Conservation (phyloP, 2,329 filamentous ascomycete genomes). For the Colletotrichum tanaceti region DNA sequence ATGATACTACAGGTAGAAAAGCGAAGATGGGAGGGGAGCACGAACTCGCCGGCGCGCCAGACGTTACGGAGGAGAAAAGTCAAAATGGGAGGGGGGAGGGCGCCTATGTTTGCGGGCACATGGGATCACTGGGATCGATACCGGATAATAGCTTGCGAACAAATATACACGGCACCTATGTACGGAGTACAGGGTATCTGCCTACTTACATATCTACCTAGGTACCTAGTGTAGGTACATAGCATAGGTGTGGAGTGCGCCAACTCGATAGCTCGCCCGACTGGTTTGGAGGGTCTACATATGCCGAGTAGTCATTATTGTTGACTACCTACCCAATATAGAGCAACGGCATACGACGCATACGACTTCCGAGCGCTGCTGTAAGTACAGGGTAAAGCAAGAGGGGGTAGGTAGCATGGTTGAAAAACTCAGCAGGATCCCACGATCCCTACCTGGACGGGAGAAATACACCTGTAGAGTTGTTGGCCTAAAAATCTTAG, state of each 20-base stretch:
- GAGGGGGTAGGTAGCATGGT: neutral
- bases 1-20: neutral
- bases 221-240: too few relatives aligned
- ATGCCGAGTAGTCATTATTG: too few relatives aligned
- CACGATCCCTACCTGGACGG: slow-evolving; percentile 13
- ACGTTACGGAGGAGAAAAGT: slow-evolving; percentile 28
- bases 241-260: too few relatives aligned
- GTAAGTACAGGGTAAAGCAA: too few relatives aligned
- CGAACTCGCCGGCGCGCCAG: neutral
- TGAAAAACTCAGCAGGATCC: slow-evolving; percentile 1
- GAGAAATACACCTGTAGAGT: slow-evolving; percentile 26
- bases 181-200: too few relatives aligned
- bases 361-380: too few relatives aligned
- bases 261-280: too few relatives aligned
- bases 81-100: slow-evolving; percentile 19
- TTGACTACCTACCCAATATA: too few relatives aligned
- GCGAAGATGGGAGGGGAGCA: neutral
- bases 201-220: too few relatives aligned
- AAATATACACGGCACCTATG: too few relatives aligned
- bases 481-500: neutral
- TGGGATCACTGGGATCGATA: neutral
- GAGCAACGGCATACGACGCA: neutral
- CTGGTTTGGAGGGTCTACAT: too few relatives aligned
- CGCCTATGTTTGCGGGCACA: neutral
- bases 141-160: neutral